Conservation (phyloP, 768 basidiomycete species). For the Udeniomyces megalosporus region DNA sequence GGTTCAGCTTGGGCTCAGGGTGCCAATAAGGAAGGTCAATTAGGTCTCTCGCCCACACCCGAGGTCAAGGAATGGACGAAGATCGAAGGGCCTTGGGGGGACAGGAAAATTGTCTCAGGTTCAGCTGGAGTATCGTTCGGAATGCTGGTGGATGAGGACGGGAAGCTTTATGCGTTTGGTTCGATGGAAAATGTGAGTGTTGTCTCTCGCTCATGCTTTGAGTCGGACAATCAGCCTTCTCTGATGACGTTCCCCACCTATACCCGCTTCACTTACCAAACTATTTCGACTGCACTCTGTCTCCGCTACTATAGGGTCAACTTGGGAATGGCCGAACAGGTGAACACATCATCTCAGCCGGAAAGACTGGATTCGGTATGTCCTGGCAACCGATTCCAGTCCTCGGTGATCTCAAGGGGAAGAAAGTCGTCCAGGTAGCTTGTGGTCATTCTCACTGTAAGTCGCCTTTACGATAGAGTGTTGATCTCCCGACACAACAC, state of each 20-base stretch:
- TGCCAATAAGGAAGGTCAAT: slow-evolving; percentile 10
- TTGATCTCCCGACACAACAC: no score
- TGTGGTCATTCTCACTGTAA: slow-evolving; percentile 67
- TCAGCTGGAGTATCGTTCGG: slow-evolving; percentile 72
- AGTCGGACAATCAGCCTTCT: no score
- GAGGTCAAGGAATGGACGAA: slow-evolving; percentile 17
- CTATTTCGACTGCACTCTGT: no score
- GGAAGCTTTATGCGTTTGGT: slow-evolving; percentile 78
- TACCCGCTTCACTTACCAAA: no score
- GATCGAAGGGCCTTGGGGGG: slow-evolving; percentile 24
- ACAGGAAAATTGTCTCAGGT: slow-evolving; percentile 20
- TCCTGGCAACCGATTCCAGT: slow-evolving; percentile 28
- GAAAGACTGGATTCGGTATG: slow-evolving; percentile 63
- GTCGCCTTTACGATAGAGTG: no score
- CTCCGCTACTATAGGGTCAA: slow-evolving; percentile 39
- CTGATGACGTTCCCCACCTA: no score
- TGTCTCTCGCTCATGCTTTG: no score
- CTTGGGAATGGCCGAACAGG: slow-evolving; percentile 84
- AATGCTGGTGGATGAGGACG: slow-evolving; percentile 61
- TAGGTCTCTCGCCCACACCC: background rate
- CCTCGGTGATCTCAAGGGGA: slow-evolving; percentile 51
- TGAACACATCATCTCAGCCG: slow-evolving; percentile 73
- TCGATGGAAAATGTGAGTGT: slow-evolving; percentile 51
- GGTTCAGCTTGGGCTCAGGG: background rate
- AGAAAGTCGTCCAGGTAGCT: slow-evolving; percentile 62